Evolutionary conservation across 2,329 filamentous ascomycete species (phyloP).

Genomic region (Fusarium musae): DNA sequence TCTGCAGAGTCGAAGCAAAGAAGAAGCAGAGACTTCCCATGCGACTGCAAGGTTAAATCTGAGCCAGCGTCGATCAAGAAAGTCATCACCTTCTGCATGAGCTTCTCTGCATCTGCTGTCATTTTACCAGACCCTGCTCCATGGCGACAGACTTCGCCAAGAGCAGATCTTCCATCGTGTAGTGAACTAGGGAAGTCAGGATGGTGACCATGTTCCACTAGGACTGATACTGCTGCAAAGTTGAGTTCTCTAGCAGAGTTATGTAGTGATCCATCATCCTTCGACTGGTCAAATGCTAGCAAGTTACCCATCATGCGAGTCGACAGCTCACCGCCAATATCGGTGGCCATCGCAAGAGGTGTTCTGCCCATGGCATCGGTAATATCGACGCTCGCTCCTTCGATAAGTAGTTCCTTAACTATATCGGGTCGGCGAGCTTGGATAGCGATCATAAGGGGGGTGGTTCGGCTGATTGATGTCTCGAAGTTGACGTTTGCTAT

Average conservation of each 20-base stretch:
- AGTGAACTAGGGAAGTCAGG: conserved; percentile 72
- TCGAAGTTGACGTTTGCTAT: conserved; percentile 68
- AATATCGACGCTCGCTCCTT: conserved; percentile 69
- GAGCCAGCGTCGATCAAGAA: conserved; percentile 67
- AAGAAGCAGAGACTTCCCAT: conserved; percentile 68
- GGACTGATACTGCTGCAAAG: conserved; percentile 63
- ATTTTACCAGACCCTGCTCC: conserved; percentile 60
- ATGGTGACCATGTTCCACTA: conserved; percentile 70
- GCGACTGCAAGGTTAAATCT: conserved; percentile 64
- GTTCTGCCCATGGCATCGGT: conserved; percentile 67
- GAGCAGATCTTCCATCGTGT: conserved; percentile 70
- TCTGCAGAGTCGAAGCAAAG: conserved; percentile 69
- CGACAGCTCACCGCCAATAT: conserved; percentile 63
- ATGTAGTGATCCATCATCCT: conserved; percentile 74
- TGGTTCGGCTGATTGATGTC: conserved; percentile 62
- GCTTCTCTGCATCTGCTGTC: conserved; percentile 59
- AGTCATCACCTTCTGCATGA: conserved; percentile 66
- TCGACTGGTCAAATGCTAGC: conserved; percentile 65
- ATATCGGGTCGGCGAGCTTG: conserved; percentile 66
- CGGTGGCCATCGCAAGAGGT: conserved; percentile 69
- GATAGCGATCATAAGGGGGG: conserved; percentile 70
- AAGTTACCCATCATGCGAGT: conserved; percentile 66
- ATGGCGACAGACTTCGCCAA: conserved; percentile 71
- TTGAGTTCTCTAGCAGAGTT: conserved; percentile 71
- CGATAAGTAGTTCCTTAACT: conserved; percentile 65